phyloP scores from a whole-genome alignment of 2,329 filamentous ascomycete genomes.

The Cladosporium sp. region DNA sequence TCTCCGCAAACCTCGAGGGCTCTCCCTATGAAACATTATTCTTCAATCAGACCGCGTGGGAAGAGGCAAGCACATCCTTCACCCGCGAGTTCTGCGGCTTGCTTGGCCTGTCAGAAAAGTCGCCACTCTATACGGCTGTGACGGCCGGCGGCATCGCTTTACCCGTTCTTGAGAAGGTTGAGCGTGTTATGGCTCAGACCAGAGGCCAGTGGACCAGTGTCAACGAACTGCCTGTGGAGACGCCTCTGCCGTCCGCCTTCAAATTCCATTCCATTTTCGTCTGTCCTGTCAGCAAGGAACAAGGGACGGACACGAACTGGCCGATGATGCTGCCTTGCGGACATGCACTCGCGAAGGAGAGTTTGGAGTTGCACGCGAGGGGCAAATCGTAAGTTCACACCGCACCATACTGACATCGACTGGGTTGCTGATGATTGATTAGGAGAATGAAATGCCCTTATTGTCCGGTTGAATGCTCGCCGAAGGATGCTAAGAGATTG shows the following conservation, averaged over 20 bases:
- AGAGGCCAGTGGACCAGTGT: conserved; percentile 92
- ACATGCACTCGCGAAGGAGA: conserved; percentile 86
- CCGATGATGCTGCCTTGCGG: conserved; percentile 97
- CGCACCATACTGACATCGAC: not conserved
- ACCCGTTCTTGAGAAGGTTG: conserved; percentile 82
- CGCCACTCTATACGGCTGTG: conserved; percentile 85
- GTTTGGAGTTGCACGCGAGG: conserved; percentile 73
- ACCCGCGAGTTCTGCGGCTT: conserved; percentile 61
- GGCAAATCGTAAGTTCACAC: conserved; percentile 40
- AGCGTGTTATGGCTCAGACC: conserved; percentile 80
- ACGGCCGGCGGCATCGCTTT: conserved; percentile 91
- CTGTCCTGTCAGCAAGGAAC: conserved; percentile 94
- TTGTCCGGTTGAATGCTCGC: conserved; percentile 77
- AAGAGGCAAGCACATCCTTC: conserved; percentile 81
- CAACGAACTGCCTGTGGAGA: conserved; percentile 77
- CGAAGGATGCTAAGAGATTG: conserved; percentile 71
- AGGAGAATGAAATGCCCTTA: conserved; percentile 89
- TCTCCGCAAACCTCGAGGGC: conserved; percentile 64
- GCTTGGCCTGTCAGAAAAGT: conserved; percentile 83
- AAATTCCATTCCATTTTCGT: conserved; percentile 95
- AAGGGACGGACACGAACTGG: conserved; percentile 87
- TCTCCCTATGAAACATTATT: conserved; percentile 82
- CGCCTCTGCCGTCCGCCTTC: conserved; percentile 60
- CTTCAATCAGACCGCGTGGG: conserved; percentile 69
- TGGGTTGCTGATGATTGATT: not conserved